A percentile compares a stretch with the other conserved stretches of the same genome.
phyloP scores from a whole-genome alignment of 495 filamentous ascomycete genomes.

The Talaromyces nanjingensis region DNA sequence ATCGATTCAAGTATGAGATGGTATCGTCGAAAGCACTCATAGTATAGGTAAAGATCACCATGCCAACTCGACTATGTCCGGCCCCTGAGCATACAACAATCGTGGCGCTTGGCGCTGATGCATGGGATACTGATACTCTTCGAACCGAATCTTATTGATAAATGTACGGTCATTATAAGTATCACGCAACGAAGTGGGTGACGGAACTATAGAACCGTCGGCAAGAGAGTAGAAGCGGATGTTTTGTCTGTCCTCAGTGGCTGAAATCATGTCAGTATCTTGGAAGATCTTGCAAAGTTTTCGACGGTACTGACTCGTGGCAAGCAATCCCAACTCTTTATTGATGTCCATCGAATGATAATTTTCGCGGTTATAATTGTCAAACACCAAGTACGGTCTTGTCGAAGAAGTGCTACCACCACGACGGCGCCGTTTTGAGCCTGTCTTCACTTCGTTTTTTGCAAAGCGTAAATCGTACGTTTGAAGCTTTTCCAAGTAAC shows the following conservation, averaged over 20 bases:
- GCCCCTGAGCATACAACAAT: slow-evolving; percentile 27
- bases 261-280: slow-evolving; percentile 11
- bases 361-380: slow-evolving; percentile 19
- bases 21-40: not conserved
- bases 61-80: slow-evolving; percentile 31
- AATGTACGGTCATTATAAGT: slow-evolving; percentile 6
- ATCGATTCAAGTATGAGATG: not conserved
- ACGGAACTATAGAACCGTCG: slow-evolving; percentile 27
- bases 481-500: slow-evolving; percentile 22
- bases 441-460: slow-evolving; percentile 22
- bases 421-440: slow-evolving; percentile 18
- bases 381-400: slow-evolving; percentile 31
- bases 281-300: not conserved
- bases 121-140: slow-evolving; percentile 19
- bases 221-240: slow-evolving; percentile 35
- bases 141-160: slow-evolving; percentile 31
- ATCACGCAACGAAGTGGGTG: slow-evolving; percentile 16
- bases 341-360: slow-evolving; percentile 31
- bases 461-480: slow-evolving; percentile 41
- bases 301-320: slow-evolving; percentile 23
- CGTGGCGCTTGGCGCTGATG: slow-evolving; percentile 29
- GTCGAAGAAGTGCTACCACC: slow-evolving; percentile 22
- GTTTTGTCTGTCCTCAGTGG: slow-evolving; percentile 22
- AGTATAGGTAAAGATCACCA: slow-evolving; percentile 20
- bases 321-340: slow-evolving; percentile 30